Conservation (phyloP, 2,329 filamentous ascomycete species). For the Volutella citrinella region DNA sequence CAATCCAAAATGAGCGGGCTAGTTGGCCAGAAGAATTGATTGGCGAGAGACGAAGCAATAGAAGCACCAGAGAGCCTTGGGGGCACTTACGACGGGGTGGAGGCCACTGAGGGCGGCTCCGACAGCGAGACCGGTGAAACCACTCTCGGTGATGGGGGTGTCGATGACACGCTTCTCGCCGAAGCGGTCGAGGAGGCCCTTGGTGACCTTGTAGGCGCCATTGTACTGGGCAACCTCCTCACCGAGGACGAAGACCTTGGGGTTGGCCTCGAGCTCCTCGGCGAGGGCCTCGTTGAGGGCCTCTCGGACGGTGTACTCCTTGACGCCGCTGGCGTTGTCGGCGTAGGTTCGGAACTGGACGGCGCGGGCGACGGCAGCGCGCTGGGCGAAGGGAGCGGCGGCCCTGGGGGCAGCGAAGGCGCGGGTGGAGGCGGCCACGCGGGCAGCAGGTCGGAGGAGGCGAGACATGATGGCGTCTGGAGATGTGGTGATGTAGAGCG, state of each 20-base stretch:
- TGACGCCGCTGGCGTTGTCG: slow-evolving; percentile 56
- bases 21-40: too few species aligned
- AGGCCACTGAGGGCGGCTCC: slow-evolving; percentile 93
- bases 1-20: too few species aligned
- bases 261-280: slow-evolving; percentile 92
- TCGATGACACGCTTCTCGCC: slow-evolving; percentile 97
- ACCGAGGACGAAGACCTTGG: slow-evolving; percentile 92
- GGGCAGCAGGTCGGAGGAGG: slow-evolving; percentile 49
- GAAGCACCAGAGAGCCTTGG: not conserved
- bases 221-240: slow-evolving; percentile 99
- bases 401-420: slow-evolving; percentile 31
- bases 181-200: slow-evolving; percentile 94
- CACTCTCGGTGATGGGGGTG: slow-evolving; percentile 96
- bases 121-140: slow-evolving; percentile 89
- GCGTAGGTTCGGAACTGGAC: slow-evolving; percentile 51
- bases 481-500: slow-evolving; percentile 6
- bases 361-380: slow-evolving; percentile 35
- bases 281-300: slow-evolving; percentile 96
- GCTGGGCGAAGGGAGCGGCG: slow-evolving; percentile 35
- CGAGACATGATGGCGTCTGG: slow-evolving; percentile 43
- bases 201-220: slow-evolving; percentile 99
- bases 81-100: slow-evolving; percentile 77
- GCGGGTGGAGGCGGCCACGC: slow-evolving; percentile 44
- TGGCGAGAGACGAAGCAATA: slow-evolving; percentile 9
- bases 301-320: slow-evolving; percentile 96